These are phyloP conservation scores for Rubroboletus pulcherrimus DNA, from an alignment of 768 basidiomycete species.

Conservation along the genomic window DNA sequence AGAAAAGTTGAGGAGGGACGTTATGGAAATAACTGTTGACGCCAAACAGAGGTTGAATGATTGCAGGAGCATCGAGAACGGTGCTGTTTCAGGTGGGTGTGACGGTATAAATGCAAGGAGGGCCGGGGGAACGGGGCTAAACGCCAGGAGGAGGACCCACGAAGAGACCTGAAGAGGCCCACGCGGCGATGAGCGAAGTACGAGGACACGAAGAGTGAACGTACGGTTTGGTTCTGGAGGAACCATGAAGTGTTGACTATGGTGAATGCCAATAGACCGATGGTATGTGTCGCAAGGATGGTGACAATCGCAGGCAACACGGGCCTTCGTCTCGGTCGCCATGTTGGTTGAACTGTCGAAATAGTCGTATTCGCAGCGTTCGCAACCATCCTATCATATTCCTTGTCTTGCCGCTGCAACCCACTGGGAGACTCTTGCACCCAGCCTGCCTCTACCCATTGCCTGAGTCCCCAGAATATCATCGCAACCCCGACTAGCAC, in stretches of 20 bases:
- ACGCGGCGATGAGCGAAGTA: slow-evolving; percentile 15
- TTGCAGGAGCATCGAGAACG: slow-evolving; percentile 53
- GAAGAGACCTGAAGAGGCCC: slow-evolving; percentile 28
- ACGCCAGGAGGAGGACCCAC: slow-evolving; percentile 26
- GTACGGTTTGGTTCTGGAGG: slow-evolving; percentile 39
- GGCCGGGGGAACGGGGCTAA: slow-evolving; percentile 33
- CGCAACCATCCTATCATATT: slow-evolving; percentile 10
- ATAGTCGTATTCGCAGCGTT: background rate
- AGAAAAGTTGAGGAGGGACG: slow-evolving; percentile 89
- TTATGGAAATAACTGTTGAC: slow-evolving; percentile 82
- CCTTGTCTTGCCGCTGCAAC: slow-evolving; percentile 1
- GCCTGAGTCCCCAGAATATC: slow-evolving; percentile 76
- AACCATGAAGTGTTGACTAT: slow-evolving; percentile 45
- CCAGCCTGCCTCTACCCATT: slow-evolving; percentile 72
- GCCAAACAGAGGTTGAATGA: slow-evolving; percentile 77
- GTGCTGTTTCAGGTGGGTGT: slow-evolving; percentile 30
- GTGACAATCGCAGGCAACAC: slow-evolving; percentile 51
- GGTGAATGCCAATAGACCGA: slow-evolving; percentile 52
- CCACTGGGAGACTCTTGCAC: slow-evolving; percentile 4
- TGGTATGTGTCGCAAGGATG: slow-evolving; percentile 51
- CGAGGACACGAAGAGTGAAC: slow-evolving; percentile 5
- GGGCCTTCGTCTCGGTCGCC: slow-evolving; percentile 42
- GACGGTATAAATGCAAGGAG: slow-evolving; percentile 29
- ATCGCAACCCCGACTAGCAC: slow-evolving; percentile 80
- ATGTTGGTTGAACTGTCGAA: background rate